Percentiles rank a stretch among this genome's conserved stretches.
phyloP scores from a whole-genome alignment of 1,284 basidiomycete species.

The Boletellus dicymbophilus region DNA sequence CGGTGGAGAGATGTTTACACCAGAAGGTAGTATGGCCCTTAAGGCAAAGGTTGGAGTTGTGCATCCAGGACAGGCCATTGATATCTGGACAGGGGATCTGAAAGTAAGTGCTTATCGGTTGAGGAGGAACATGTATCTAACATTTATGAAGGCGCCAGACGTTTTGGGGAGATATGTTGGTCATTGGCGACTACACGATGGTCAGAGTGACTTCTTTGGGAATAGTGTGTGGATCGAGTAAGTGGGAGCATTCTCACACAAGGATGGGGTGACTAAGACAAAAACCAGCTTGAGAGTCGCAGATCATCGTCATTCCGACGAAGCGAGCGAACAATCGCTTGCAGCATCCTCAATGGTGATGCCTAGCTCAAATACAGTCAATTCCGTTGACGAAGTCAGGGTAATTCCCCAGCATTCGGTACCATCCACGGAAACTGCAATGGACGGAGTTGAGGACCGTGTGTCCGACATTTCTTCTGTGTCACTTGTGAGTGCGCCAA shows the following conservation, averaged over 20 bases:
- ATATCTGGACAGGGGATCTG: constrained; percentile 72
- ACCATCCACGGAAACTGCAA: constrained; percentile 37
- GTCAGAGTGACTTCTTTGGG: constrained; percentile 63
- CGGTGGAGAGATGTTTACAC: constrained; percentile 58
- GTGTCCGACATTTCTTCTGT: constrained; percentile 54
- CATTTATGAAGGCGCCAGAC: constrained; percentile 62
- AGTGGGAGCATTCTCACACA: constrained; percentile 17
- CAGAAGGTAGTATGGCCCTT: constrained; percentile 30
- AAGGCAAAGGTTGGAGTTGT: constrained; percentile 55
- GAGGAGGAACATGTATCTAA: constrained; percentile 2
- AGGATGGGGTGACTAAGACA: constrained; percentile 1
- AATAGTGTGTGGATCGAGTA: constrained; percentile 77
- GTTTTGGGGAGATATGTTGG: constrained; percentile 68
- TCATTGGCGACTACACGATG: constrained; percentile 73
- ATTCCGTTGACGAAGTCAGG: constrained; percentile 11
- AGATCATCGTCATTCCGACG: constrained; percentile 46
- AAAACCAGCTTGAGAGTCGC: constrained; percentile 61
- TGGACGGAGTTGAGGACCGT: constrained; percentile 51
- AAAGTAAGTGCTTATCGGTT: constrained; percentile 46
- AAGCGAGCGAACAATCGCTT: constrained; percentile 49
- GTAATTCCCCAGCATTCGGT: constrained; percentile 17
- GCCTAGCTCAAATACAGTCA: constrained; percentile 45
- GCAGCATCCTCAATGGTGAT: constrained; percentile 74
- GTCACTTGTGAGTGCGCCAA: constrained; percentile 63
- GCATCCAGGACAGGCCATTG: constrained; percentile 54